A percentile compares a stretch with the other conserved stretches of the same genome.
These are phyloP conservation scores for Echium plantagineum DNA, from an alignment of 257 asterid species.

Conservation along the genomic window DNA sequence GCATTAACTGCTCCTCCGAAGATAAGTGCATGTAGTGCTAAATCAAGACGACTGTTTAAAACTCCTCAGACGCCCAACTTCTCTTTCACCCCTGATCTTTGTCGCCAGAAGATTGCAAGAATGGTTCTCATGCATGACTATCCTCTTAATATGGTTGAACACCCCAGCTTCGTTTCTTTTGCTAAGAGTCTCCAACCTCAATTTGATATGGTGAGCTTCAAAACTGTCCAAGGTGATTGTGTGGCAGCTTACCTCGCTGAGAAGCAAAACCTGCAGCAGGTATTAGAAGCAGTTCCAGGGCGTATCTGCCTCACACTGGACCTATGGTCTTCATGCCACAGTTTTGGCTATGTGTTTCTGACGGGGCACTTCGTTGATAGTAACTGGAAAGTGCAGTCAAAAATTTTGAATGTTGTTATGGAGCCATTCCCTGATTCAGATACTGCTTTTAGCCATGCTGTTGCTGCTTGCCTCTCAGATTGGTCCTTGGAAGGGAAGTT, in stretches of 20 bases:
- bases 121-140: constrained; percentile 95
- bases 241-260: constrained; percentile 75
- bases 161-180: constrained; percentile 82
- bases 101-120: constrained; percentile 75
- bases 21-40: constrained; percentile 27
- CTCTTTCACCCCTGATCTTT: constrained; percentile 65
- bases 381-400: constrained; percentile 87
- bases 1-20: constrained; percentile 58
- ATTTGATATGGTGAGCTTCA: constrained; percentile 88
- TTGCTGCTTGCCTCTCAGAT: constrained; percentile 80
- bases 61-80: constrained; percentile 46
- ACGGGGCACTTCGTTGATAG: constrained; percentile 76
- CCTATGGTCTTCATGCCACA: constrained; percentile 60
- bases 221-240: constrained; percentile 88
- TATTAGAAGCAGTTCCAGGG: constrained; percentile 72
- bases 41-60: constrained; percentile 61
- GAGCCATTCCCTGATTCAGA: constrained; percentile 86
- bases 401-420: constrained; percentile 75
- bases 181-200: constrained; percentile 85
- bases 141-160: constrained; percentile 95
- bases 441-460: constrained; percentile 74
- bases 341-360: constrained; percentile 60
- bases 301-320: constrained; percentile 70
- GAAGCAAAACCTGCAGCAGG: constrained; percentile 58
- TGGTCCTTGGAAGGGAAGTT: constrained; percentile 84